phyloP scores from a whole-genome alignment of 306 rosid species.

The Cicer arietinum region DNA sequence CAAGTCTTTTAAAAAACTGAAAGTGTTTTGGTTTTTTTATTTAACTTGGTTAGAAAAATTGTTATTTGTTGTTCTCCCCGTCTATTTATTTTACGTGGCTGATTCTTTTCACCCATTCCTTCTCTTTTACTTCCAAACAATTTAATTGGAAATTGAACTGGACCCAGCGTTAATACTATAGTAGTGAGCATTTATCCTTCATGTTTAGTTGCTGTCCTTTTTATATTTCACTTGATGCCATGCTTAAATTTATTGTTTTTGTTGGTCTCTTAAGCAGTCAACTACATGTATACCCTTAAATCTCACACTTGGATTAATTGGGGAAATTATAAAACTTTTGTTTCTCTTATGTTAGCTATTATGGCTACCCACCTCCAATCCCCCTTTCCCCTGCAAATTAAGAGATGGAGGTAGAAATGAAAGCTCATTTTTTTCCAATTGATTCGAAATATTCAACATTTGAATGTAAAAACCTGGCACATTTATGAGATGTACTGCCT shows the following conservation, averaged over 20 bases:
- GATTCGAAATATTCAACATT: neutral
- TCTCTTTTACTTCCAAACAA: neutral
- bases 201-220: slow-evolving; percentile 7
- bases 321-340: neutral
- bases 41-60: neutral
- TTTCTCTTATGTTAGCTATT: slow-evolving; percentile 15
- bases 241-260: neutral
- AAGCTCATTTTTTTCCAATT: neutral
- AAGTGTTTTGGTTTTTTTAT: neutral
- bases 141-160: slow-evolving; percentile 17
- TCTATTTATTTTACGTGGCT: neutral
- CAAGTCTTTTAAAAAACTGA: neutral
- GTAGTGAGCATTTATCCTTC: neutral
- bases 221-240: neutral
- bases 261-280: slow-evolving; percentile 12
- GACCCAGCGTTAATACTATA: neutral
- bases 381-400: slow-evolving; percentile 12
- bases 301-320: neutral
- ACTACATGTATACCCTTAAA: slow-evolving; percentile 3
- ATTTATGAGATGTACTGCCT: neutral
- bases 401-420: neutral
- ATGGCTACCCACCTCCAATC: neutral
- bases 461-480: neutral
- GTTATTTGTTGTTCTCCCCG: neutral
- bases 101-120: neutral